Percentiles rank a stretch among this genome's conserved stretches.
These are phyloP conservation scores for Hericium alpestre DNA, from an alignment of 768 basidiomycete species.

Conservation along the genomic window DNA sequence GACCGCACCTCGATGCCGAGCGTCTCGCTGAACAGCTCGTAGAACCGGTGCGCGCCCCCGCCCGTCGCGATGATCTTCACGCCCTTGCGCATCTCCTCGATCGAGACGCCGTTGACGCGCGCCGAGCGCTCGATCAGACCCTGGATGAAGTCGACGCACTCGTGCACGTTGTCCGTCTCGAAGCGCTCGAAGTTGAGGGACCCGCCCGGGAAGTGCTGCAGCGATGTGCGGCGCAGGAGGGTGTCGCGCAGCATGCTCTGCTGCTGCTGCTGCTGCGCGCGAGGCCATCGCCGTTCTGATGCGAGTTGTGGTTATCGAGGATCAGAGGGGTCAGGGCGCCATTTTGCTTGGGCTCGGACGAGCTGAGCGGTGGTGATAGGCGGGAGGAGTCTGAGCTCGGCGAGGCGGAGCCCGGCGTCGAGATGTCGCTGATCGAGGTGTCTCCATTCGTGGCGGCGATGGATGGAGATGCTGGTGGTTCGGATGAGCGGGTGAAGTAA, in stretches of 20 bases:
- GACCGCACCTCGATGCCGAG: slow-evolving; percentile 76
- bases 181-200: slow-evolving; percentile 97
- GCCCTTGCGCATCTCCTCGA: slow-evolving; percentile 82
- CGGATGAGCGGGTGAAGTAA: slow-evolving; percentile 92
- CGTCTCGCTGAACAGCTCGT: slow-evolving; percentile 64
- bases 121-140: slow-evolving; percentile 82
- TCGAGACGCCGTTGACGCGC: slow-evolving; percentile 70
- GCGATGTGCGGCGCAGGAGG: slow-evolving; percentile 57
- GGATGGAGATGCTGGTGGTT: slow-evolving; percentile 72
- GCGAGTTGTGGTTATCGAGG: slow-evolving; percentile 31
- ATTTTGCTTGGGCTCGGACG: slow-evolving; percentile 33
- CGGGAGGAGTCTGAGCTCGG: slow-evolving; percentile 18
- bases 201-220: slow-evolving; percentile 86
- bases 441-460: slow-evolving; percentile 50
- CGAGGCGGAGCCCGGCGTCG: slow-evolving; percentile 26
- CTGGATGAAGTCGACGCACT: slow-evolving; percentile 79
- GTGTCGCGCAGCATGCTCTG: slow-evolving; percentile 45
- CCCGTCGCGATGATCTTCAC: slow-evolving; percentile 97
- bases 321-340: slow-evolving; percentile 80
- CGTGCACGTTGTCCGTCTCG: slow-evolving; percentile 81
- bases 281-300: slow-evolving; percentile 25
- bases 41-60: slow-evolving; percentile 92
- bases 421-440: slow-evolving; percentile 34
- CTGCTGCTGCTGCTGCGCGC: slow-evolving; percentile 14
- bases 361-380: slow-evolving; percentile 18